Conservation (phyloP, 139 green algal genomes). For the Diplosphaera chodatii region DNA sequence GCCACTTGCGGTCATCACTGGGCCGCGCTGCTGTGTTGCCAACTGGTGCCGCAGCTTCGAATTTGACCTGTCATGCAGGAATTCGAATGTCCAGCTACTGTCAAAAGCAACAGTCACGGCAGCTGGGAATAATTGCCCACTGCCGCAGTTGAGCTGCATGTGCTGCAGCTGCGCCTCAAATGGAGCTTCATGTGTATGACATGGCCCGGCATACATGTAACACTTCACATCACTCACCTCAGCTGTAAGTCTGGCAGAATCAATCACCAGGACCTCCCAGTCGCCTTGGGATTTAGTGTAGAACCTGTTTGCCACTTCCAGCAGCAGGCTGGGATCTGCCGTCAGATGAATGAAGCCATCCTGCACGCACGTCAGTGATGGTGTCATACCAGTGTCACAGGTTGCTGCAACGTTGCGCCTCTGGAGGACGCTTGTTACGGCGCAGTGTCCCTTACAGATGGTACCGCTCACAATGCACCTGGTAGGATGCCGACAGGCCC, state of each 20-base stretch:
- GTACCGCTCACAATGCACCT: too few relatives aligned
- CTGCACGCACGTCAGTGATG: background rate
- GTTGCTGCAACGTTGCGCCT: background rate
- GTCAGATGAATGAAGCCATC: slow-evolving; percentile 75
- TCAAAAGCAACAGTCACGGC: background rate
- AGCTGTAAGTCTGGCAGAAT: slow-evolving; percentile 20
- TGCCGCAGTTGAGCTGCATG: background rate
- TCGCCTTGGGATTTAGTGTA: slow-evolving; percentile 29
- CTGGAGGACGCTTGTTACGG: background rate
- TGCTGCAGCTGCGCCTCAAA: slow-evolving; percentile 50
- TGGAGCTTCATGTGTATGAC: slow-evolving; percentile 48
- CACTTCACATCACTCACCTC: slow-evolving; percentile 35
- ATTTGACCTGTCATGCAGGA: slow-evolving; percentile 57
- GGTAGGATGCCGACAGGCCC: too few relatives aligned
- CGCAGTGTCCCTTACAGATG: too few relatives aligned
- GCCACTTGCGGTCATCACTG: slow-evolving; percentile 24
- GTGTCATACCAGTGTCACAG: background rate
- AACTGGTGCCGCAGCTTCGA: slow-evolving; percentile 58
- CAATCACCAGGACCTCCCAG: slow-evolving; percentile 41
- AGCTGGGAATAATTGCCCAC: background rate
- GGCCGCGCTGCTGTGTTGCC: slow-evolving; percentile 25
- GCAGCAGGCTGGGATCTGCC: slow-evolving; percentile 43
- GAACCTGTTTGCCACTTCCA: slow-evolving; percentile 64
- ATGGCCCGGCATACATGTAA: too few relatives aligned
- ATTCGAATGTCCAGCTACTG: background rate